phyloP scores from a whole-genome alignment of 2,329 filamentous ascomycete species.

The Pyrenophora graminea region DNA sequence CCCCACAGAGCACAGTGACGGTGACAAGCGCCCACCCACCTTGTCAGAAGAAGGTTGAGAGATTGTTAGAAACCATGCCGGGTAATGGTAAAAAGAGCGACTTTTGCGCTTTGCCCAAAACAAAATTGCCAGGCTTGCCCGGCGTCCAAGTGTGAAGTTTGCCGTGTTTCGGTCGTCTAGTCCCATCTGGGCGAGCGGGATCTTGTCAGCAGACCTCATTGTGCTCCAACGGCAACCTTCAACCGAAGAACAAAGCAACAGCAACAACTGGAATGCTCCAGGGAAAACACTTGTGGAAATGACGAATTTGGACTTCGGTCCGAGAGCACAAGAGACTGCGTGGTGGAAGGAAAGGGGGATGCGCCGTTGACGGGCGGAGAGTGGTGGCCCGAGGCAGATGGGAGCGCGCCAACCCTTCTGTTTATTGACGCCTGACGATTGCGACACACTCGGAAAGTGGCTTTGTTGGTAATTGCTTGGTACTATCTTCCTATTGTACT shows the following conservation, averaged over 20 bases:
- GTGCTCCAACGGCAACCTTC: background rate
- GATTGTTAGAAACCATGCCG: background rate
- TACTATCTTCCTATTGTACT: too few species aligned
- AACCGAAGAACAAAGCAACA: background rate
- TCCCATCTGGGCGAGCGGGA: background rate
- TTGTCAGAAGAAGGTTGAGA: background rate
- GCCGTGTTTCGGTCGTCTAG: background rate
- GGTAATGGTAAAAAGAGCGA: background rate
- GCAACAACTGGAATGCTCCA: background rate
- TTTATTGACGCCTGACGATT: background rate
- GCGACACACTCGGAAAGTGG: background rate
- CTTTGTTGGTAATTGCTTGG: background rate
- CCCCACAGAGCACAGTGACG: slow-evolving; percentile 3
- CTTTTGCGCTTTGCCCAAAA: background rate
- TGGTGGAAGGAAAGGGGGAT: background rate
- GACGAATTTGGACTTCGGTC: background rate
- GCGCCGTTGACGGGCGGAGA: slow-evolving; percentile 1
- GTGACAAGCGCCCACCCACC: slow-evolving; percentile 4
- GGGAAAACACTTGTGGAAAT: background rate
- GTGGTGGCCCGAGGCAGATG: background rate
- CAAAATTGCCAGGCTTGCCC: background rate
- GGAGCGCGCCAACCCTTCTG: background rate
- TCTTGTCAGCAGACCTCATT: background rate
- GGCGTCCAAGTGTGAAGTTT: background rate
- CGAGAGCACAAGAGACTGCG: slow-evolving; percentile 1